Evolutionary conservation across 2,329 filamentous ascomycete species (phyloP).

Genomic region (Fusarium ramigenum): DNA sequence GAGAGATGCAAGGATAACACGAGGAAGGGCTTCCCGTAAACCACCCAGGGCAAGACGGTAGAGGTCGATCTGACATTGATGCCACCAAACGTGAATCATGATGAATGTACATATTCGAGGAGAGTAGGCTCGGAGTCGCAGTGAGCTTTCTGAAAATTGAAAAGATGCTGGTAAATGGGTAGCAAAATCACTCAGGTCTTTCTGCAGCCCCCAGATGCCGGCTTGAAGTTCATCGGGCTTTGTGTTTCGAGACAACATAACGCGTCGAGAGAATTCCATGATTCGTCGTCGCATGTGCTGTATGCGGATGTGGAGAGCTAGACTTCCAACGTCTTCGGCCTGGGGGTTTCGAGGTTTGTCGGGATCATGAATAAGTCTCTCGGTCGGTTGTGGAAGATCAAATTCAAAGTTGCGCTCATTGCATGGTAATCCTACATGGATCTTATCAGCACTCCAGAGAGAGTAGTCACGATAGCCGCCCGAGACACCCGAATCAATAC

Average conservation of each 20-base stretch:
- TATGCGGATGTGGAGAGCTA: slow-evolving; percentile 66
- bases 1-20: slow-evolving; percentile 54
- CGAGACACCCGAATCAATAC: slow-evolving; percentile 54
- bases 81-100: slow-evolving; percentile 70
- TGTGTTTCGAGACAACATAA: slow-evolving; percentile 49
- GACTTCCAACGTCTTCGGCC: slow-evolving; percentile 63
- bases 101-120: slow-evolving; percentile 66
- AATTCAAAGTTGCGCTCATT: slow-evolving; percentile 62
- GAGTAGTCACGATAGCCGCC: slow-evolving; percentile 56
- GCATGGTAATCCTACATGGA: slow-evolving; percentile 55
- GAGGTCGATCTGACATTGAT: slow-evolving; percentile 66
- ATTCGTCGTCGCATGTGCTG: slow-evolving; percentile 64
- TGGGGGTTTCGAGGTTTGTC: slow-evolving; percentile 49
- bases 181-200: slow-evolving; percentile 63
- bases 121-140: slow-evolving; percentile 65
- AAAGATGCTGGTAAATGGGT: slow-evolving; percentile 64
- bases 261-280: slow-evolving; percentile 61
- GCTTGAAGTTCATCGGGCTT: slow-evolving; percentile 55
- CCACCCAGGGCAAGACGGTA: slow-evolving; percentile 63
- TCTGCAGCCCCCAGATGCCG: slow-evolving; percentile 57
- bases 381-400: slow-evolving; percentile 64
- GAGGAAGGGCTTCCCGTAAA: slow-evolving; percentile 61
- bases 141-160: slow-evolving; percentile 65
- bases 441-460: slow-evolving; percentile 54
- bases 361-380: slow-evolving; percentile 58